These are phyloP conservation scores for Eucalyptus shirleyi DNA, from an alignment of 345 rosid genomes.

Conservation along the genomic window DNA sequence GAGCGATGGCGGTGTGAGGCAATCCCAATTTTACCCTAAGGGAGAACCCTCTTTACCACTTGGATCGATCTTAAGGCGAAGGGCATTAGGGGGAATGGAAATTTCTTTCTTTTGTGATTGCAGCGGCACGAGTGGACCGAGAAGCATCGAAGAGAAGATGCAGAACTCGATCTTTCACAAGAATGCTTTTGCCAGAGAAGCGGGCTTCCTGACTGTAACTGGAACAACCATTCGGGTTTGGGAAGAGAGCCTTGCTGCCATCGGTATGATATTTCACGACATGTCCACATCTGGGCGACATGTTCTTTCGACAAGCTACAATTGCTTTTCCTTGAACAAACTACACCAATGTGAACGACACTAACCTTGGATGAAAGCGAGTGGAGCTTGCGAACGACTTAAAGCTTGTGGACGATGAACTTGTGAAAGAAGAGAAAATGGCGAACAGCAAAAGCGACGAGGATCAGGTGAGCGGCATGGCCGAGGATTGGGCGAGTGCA, in stretches of 20 bases:
- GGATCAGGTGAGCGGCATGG: no score
- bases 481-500: no score
- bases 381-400: not conserved
- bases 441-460: no score
- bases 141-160: not conserved
- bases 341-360: not conserved
- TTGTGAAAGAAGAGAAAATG: no score
- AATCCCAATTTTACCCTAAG: constrained; percentile 77
- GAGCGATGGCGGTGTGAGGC: constrained; percentile 62
- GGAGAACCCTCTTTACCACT: constrained; percentile 79
- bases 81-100: not conserved
- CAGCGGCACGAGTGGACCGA: not conserved
- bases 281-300: not conserved
- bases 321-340: not conserved
- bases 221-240: not conserved
- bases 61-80: constrained; percentile 16
- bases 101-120: not conserved
- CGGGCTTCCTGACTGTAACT: not conserved
- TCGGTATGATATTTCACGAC: not conserved
- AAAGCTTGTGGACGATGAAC: no score
- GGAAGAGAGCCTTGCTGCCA: not conserved
- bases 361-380: not conserved
- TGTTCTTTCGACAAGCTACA: not conserved
- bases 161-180: not conserved
- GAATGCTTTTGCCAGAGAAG: not conserved